Base-by-base conservation (phyloP, 2,329 filamentous ascomycete species). In the Diaporthe vexans region DNA sequence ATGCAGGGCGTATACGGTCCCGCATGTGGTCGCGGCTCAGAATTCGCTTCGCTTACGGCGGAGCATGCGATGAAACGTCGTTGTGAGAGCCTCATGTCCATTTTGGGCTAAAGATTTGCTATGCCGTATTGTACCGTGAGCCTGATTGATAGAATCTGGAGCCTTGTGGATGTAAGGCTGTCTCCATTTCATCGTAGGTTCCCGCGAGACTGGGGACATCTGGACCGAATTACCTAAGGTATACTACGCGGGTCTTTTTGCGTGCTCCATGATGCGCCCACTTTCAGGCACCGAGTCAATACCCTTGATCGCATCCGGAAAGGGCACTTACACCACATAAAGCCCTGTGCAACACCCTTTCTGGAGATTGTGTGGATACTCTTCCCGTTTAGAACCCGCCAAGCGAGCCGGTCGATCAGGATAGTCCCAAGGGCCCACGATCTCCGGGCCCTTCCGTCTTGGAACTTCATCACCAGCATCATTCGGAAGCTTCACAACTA, bases 191-290 rank as follows among this genome's bases (percentile, higher is more conserved):
- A 58, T 2, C 3, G 11, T 46, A n/a, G 37, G 24, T 3, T 63
- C 58, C 24, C 29, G 58, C 37, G 10, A 63, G 17, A 63, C 37
- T 43, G 37, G 37, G 58, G 58, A 37, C 11, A 37, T 2, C 35
- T 37, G 10, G 10, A 61, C 24, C 29, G 8, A 63, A 63, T 63
- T 63, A 63, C 59, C 59, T 63, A 63, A 63, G 40, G 8, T 63
- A 21, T 63, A 63, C 59, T 29, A 48, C 59, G 26, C 40, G 17
- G 17, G 37, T 8, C 59, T 40, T 11, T 33, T 48, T 63, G 59
- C 59, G 59, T 33, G 59, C 37, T 63, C 40, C 59, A 63, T 46
- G 40, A 29, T 63, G 59, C 59, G 59, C 40, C 40, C 19, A 26
- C 15, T 63, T 48, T 21, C 24, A 63, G 17, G 8, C 40, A 7